phyloP scores from a whole-genome alignment of 1,139 yeast genomes.

The Eremothecium gossypii region DNA sequence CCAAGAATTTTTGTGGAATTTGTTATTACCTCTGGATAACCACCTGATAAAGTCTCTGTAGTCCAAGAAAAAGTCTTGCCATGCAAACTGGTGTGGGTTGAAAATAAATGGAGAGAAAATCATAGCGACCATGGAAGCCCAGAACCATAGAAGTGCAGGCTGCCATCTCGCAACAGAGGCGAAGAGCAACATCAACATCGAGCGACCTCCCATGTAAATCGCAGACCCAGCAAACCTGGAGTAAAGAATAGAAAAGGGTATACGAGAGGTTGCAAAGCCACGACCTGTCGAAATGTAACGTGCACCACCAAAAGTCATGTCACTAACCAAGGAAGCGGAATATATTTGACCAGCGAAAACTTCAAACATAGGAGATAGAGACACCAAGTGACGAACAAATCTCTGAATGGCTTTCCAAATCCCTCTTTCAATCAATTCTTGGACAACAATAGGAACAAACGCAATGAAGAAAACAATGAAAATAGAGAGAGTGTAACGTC shows the following conservation, averaged over 20 bases:
- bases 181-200: conserved; percentile 77
- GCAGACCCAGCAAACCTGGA: conserved; percentile 97
- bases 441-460: conserved; percentile 90
- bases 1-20: conserved; percentile 99
- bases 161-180: conserved; percentile 96
- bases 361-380: conserved; percentile 94
- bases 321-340: conserved; percentile 82
- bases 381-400: conserved; percentile 78
- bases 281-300: conserved; percentile 98
- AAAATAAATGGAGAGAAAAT: conserved; percentile 89
- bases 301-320: conserved; percentile 98
- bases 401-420: conserved; percentile 91
- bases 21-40: conserved; percentile 97
- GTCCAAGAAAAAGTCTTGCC: conserved; percentile 98
- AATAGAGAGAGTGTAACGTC: conserved; percentile 94
- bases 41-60: conserved; percentile 98
- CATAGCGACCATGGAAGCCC: conserved; percentile 89
- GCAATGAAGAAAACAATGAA: conserved; percentile 98
- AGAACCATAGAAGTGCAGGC: conserved; percentile 95
- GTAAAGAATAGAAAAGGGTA: conserved; percentile 90
- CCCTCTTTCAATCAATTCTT: conserved; percentile 96
- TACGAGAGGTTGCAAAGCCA: conserved; percentile 98
- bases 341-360: conserved; percentile 98
- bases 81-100: conserved; percentile 98
- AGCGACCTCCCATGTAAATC: conserved; percentile 92